Evolutionary conservation across 2,329 filamentous ascomycete species (phyloP).

Genomic region (Cordyceps tenuipes): DNA sequence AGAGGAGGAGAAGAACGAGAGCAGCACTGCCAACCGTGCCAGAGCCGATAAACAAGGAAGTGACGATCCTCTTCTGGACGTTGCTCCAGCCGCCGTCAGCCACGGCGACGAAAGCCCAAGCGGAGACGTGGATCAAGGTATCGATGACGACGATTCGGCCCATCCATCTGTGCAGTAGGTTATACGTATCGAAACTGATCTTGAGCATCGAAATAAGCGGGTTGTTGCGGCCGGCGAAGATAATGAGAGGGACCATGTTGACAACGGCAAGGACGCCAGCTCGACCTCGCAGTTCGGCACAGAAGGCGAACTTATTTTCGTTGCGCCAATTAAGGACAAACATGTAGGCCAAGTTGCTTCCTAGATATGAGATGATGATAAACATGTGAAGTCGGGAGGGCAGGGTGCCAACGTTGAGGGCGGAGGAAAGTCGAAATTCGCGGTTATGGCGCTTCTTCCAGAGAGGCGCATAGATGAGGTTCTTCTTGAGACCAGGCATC

Average conservation of each 20-base stretch:
- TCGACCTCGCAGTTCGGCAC: slow-evolving; percentile 78
- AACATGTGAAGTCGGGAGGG: slow-evolving; percentile 56
- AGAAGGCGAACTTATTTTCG: slow-evolving; percentile 52
- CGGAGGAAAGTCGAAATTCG: slow-evolving; percentile 54
- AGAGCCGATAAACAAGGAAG: slow-evolving; percentile 56
- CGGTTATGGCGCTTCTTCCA: slow-evolving; percentile 59
- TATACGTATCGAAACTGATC: slow-evolving; percentile 95
- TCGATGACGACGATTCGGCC: slow-evolving; percentile 66
- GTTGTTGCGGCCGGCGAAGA: slow-evolving; percentile 89
- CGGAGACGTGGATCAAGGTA: slow-evolving; percentile 57
- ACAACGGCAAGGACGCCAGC: slow-evolving; percentile 75
- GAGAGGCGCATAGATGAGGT: slow-evolving; percentile 53
- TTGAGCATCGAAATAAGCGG: slow-evolving; percentile 72
- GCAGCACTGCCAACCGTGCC: slow-evolving; percentile 53
- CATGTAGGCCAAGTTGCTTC: slow-evolving; percentile 56
- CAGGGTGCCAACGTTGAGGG: slow-evolving; percentile 52
- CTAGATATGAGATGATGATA: slow-evolving; percentile 47
- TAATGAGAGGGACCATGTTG: slow-evolving; percentile 86
- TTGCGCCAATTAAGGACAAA: slow-evolving; percentile 52
- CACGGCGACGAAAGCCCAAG: slow-evolving; percentile 67
- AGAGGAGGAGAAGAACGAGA: slow-evolving; percentile 58
- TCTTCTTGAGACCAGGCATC: slow-evolving; percentile 55
- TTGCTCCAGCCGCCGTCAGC: slow-evolving; percentile 55
- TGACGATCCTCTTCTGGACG: slow-evolving; percentile 43
- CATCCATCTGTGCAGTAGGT: slow-evolving; percentile 63